phyloP scores from a whole-genome alignment of 2,329 filamentous ascomycete genomes.

The Apiospora malaysiana region DNA sequence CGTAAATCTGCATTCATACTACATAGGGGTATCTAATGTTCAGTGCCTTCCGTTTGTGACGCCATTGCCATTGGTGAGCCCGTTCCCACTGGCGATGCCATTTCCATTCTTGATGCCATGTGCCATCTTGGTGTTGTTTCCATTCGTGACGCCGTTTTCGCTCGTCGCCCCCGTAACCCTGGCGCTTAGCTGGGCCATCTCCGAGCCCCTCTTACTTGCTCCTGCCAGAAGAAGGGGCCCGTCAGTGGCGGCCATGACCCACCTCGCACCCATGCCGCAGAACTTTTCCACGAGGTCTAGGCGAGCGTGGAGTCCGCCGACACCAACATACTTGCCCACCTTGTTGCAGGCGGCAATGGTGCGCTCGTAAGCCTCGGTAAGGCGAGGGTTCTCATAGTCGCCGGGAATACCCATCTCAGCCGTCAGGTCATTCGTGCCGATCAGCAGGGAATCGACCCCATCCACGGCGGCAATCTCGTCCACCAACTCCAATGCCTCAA shows the following conservation, averaged over 20 bases:
- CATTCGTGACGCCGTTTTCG: background rate
- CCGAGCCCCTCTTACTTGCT: constrained; percentile 30
- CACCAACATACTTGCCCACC: constrained; percentile 46
- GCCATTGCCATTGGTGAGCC: too few relatives aligned
- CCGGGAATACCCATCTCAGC: constrained; percentile 50
- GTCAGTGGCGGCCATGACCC: constrained; percentile 38
- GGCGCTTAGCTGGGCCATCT: constrained; percentile 4
- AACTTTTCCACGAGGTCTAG: constrained; percentile 48
- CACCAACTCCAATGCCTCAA: constrained; percentile 39
- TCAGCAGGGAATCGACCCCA: constrained; percentile 49
- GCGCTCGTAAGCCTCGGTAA: constrained; percentile 39
- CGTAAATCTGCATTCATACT: background rate
- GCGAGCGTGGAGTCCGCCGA: constrained; percentile 47
- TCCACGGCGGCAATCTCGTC: constrained; percentile 35
- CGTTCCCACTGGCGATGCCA: background rate
- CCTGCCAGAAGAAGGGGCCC: constrained; percentile 35
- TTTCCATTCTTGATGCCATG: background rate
- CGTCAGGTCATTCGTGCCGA: constrained; percentile 51
- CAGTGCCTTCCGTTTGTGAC: background rate
- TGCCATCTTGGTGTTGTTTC: background rate
- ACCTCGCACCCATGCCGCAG: constrained; percentile 34
- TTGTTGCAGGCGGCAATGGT: constrained; percentile 45
- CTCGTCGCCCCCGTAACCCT: background rate
- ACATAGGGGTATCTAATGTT: background rate
- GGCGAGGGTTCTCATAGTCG: constrained; percentile 44